phyloP scores from a whole-genome alignment of 2,329 filamentous ascomycete genomes.

The Tolypocladium pustulatum region DNA sequence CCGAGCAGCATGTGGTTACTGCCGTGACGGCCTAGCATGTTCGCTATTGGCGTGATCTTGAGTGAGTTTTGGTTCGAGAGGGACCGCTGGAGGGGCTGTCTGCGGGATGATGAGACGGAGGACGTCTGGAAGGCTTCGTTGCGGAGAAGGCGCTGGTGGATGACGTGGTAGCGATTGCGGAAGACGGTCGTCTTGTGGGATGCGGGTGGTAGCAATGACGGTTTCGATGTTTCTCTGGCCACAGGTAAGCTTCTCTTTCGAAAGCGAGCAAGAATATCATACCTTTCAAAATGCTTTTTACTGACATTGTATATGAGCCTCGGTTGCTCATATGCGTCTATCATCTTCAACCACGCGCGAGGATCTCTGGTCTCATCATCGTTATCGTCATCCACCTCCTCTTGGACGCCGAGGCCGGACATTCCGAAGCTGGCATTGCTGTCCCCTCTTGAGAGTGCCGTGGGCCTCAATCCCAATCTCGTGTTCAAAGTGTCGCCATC shows the following conservation, averaged over 20 bases:
- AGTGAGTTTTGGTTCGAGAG: constrained; percentile 60
- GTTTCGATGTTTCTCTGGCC: constrained; percentile 47
- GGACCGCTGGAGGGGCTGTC: constrained; percentile 44
- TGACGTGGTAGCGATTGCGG: constrained; percentile 81
- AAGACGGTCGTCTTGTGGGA: constrained; percentile 78
- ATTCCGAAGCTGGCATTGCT: constrained; percentile 56
- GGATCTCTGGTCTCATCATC: constrained; percentile 56
- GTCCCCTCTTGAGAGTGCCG: constrained; percentile 42
- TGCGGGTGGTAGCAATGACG: constrained; percentile 64
- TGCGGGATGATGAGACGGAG: constrained; percentile 52
- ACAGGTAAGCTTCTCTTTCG: too few species aligned
- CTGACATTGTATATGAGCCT: constrained; percentile 62
- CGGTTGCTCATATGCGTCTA: constrained; percentile 80
- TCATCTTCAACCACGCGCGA: constrained; percentile 72
- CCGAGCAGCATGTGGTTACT: constrained; percentile 80
- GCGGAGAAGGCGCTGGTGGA: constrained; percentile 82
- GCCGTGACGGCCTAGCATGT: constrained; percentile 67
- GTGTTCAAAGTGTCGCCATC: constrained; percentile 43
- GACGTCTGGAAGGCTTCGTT: constrained; percentile 90
- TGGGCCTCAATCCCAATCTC: constrained; percentile 40
- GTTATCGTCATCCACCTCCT: constrained; percentile 47
- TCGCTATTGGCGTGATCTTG: constrained; percentile 78
- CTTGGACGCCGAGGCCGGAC: constrained; percentile 40
- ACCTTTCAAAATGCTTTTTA: constrained; percentile 89
- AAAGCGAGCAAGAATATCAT: constrained; percentile 6